Evolutionary conservation across 805 yeast species (phyloP), one percentile per base, ranked within the genome.

Genomic region (Debaryomyces hansenii): DNA sequence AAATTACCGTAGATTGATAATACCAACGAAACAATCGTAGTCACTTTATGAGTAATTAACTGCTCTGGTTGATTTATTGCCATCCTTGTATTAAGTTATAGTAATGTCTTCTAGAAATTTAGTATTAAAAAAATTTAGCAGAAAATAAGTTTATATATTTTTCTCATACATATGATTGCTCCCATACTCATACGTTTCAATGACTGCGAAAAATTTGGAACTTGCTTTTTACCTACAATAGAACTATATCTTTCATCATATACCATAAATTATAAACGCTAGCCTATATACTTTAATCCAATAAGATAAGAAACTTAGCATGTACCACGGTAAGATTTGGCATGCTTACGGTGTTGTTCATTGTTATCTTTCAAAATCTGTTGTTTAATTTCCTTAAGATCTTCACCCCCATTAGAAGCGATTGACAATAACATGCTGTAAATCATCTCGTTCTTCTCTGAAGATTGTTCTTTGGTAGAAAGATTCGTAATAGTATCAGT

Each of bases 1-100:
- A 82, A 52, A 49, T 80, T 75, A 32, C 83, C 85, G 54, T 78
- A 78, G 7, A 75, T 64, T 2, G 90, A 75, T 24, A 86, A 71
- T 3, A 68, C 71, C 58, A 80, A 78, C 6, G 90, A 76, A 12
- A 77, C 59, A 27, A 80, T 67, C 16, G 84, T 75, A 11, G 80
- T 57, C 36, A 74, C 66, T 58, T 75, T 73, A 45, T 70, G 68
- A 16, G 75, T 56, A 40, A 20, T 50, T 50, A 52, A 44, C 53
- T 39, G 41, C 34, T 34, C 14, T 47, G 33, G 24, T 20, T 41
- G 15, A 33, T 14, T 12, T 32, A 16, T 12, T 11, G 20, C 24
- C 38, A 35, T 35, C 6, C 16, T 27, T 11, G 5, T 9, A 7
- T 14, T 24, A 14, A 20, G 4, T 16, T 18, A 15, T 4, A 20